Evolutionary conservation across 1,284 basidiomycete species (phyloP).

Genomic region (Ustilago cynodontis): DNA sequence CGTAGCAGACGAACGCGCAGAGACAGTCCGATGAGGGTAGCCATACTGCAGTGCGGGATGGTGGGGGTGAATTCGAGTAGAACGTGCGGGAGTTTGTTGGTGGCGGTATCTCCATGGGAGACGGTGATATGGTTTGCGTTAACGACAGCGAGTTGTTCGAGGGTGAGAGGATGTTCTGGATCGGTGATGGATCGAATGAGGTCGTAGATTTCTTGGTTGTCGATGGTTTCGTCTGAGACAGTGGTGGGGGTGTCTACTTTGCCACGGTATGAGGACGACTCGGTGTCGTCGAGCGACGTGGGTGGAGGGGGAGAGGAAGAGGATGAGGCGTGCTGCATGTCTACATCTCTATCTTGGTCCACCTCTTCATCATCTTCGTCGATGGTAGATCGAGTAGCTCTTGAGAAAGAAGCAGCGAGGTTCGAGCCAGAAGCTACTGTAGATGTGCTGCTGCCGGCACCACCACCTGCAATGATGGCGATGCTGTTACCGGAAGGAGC

Average conservation of each 20-base stretch:
- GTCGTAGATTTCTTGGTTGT: conserved; percentile 72
- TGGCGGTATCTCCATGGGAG: conserved; percentile 63
- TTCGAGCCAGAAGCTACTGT: conserved; percentile 11
- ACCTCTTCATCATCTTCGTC: conserved; percentile 60
- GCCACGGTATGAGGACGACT: neutral
- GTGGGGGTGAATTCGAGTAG: conserved; percentile 81
- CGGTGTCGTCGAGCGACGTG: conserved; percentile 10
- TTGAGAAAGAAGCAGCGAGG: conserved; percentile 73
- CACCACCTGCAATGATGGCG: conserved; percentile 3
- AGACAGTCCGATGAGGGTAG: conserved; percentile 93
- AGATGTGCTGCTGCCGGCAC: neutral
- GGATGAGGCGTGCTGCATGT: conserved; percentile 13
- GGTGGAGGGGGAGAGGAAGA: conserved; percentile 5
- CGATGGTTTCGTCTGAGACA: conserved; percentile 44
- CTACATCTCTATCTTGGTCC: conserved; percentile 20
- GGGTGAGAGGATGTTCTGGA: conserved; percentile 93
- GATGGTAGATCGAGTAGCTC: conserved; percentile 36
- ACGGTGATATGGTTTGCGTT: conserved; percentile 87
- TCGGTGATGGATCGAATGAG: conserved; percentile 93
- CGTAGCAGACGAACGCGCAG: conserved; percentile 91
- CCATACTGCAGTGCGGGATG: conserved; percentile 98
- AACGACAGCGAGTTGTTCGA: conserved; percentile 96
- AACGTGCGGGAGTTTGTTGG: conserved; percentile 73
- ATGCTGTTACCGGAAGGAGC: conserved; percentile 9
- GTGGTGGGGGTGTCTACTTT: conserved; percentile 4